Evolutionary conservation across 1,284 basidiomycete species (phyloP), one percentile per base, ranked within the genome.

Genomic region (Heterobasidion occidentale): DNA sequence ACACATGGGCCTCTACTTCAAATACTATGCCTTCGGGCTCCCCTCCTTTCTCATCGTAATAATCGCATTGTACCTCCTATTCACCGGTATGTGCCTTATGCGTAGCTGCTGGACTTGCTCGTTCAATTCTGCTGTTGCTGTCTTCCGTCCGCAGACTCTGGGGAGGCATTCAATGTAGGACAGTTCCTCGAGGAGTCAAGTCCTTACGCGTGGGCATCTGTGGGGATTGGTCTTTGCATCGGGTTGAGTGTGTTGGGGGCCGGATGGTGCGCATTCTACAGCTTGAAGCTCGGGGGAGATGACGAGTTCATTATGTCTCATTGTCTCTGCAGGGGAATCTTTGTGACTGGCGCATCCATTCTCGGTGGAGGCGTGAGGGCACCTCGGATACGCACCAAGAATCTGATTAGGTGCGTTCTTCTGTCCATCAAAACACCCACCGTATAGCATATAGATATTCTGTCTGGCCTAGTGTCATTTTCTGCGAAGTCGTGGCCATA

Each of bases 401-500:
- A 99, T 71, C 73, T 99, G 70, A 98, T 98, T 66, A 95, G 92
- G 94, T 93, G 58, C 58, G 81, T 70, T 19, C 17, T 33, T 52
- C 53, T 36, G 35, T 12, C 11, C 9, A 14, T 36, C 7, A 12
- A 15, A 9, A 19, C 4, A 0, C 27, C 8, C 0, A 7, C 12
- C 46, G 34, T 34, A 36, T 52, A 14, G 44, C 35, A 53, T 19
- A 11, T 53, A 33, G 38, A n/a, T 47, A 44, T 47, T 7, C 46
- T 48, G 53, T 19, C 19, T 36, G 8, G 9, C 49, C 11, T 64
- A 96, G 94, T 61, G 95, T 99, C 76, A 98, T 99, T 69, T 98
- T 99, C 77, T 98, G 96, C 71, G 96, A 99, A 77, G 96, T 98
- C 63, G 93, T 97, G 20, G 94, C 94, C 59, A 97, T 97, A 67